These are phyloP conservation scores for Yamagishiella unicocca DNA, from an alignment of 139 green algal genomes.

Conservation along the genomic window DNA sequence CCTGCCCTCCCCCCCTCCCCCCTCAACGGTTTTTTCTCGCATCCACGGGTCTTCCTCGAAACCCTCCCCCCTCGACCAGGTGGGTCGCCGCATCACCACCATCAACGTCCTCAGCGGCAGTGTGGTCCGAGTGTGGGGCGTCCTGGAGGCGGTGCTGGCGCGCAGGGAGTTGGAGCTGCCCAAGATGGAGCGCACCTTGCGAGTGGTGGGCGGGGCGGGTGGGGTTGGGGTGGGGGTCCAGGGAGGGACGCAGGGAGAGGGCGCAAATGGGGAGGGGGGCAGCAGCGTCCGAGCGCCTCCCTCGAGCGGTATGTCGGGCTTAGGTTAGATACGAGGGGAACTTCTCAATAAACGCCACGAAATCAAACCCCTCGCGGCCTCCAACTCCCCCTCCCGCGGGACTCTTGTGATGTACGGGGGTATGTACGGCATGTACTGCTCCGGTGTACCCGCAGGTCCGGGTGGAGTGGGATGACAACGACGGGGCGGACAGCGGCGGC, in stretches of 20 bases:
- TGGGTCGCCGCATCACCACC: slow-evolving; percentile 67
- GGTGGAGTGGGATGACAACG: slow-evolving; percentile 25
- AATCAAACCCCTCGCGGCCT: too few relatives aligned
- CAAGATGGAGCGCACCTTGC: slow-evolving; percentile 76
- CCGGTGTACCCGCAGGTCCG: slow-evolving; percentile 6
- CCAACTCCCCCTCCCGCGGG: background rate
- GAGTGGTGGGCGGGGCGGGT: slow-evolving; percentile 74
- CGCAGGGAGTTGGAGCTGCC: slow-evolving; percentile 70
- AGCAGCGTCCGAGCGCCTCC: too few relatives aligned
- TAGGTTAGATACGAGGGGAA: too few relatives aligned
- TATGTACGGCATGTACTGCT: too few relatives aligned
- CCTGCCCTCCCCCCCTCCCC: background rate
- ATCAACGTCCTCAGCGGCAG: slow-evolving; percentile 79
- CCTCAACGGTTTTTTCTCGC: too few relatives aligned
- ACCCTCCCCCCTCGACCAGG: slow-evolving; percentile 44
- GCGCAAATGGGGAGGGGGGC: background rate
- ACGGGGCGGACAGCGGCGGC: background rate
- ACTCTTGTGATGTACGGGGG: too few relatives aligned
- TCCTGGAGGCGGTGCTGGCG: slow-evolving; percentile 79
- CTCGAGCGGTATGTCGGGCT: too few relatives aligned
- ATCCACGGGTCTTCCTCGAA: too few relatives aligned
- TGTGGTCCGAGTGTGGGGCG: slow-evolving; percentile 87
- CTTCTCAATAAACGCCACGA: too few relatives aligned
- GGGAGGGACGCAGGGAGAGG: background rate
- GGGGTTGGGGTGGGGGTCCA: background rate